Evolutionary conservation across 2,329 filamentous ascomycete species (phyloP), one percentile per base, ranked within the genome.

Genomic region (Capronia coronata): DNA sequence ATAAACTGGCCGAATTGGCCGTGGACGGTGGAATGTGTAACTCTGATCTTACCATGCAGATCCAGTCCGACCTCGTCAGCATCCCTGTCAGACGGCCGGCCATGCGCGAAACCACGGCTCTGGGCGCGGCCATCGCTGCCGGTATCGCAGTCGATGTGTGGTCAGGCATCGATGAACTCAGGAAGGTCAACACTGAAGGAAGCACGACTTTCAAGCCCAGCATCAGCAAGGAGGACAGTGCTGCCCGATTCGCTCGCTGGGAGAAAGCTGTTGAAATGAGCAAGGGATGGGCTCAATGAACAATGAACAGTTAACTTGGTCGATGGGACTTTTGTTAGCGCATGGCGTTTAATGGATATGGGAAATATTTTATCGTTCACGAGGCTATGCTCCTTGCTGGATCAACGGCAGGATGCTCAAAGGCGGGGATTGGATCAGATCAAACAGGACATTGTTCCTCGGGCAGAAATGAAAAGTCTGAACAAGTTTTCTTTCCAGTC

Each of bases 1-100:
- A 90, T 64, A 79, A 80, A 56, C 77, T 95, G 25, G 76, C 80
- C 50, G 79, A 83, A 57, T 75, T 95, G 37, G 84, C 86, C 27
- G 89, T 94, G 37, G 89, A 95, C 63, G 89, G 89, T 49, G 89
- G 89, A 51, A 87, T 95, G 76, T 89, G 84, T 61, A 91, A 87
- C 68, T 91, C 86, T 9, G 84, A 90, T 64, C 75, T 94, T 48
- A 88, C 84, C 70, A 95, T 95, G 89, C 88, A 85, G 69, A 75
- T 47, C 21, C 89, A 95, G 76, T 84, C 89, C 55, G 84, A 94
- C 69, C 78, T 95, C 43, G 87, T 86, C 60, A 81, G 82, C 48
- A 93, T 94, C 59, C 84, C 83, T 22, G 85, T 95, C 52, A 81
- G 90, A 65, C 82, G 89, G 19, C 89, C 89, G 0, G 77, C 80